Evolutionary conservation across 2,329 filamentous ascomycete genomes (phyloP).

Genomic region (Cordyceps fumosorosea): DNA sequence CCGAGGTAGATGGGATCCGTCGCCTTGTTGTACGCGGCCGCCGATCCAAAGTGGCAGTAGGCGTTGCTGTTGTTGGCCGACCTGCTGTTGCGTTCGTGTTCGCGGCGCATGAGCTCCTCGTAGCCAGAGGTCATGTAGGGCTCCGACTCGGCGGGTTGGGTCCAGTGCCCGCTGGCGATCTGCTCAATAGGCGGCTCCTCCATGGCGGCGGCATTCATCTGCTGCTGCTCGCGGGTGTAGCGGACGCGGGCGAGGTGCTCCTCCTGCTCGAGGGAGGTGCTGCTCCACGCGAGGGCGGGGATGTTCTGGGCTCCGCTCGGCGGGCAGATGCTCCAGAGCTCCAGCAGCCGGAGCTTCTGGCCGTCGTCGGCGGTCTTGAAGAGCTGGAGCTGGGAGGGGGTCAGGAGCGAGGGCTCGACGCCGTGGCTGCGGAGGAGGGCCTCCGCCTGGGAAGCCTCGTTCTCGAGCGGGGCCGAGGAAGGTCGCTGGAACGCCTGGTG

Average conservation of each 20-base stretch:
- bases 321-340: constrained; percentile 80
- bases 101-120: constrained; percentile 58
- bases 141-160: constrained; percentile 49
- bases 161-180: constrained; percentile 47
- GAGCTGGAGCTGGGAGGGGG: constrained; percentile 67
- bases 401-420: constrained; percentile 63
- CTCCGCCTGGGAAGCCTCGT: constrained; percentile 45
- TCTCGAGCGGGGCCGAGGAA: constrained; percentile 45
- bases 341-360: constrained; percentile 68
- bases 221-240: constrained; percentile 43
- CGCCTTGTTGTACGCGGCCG: constrained; percentile 45
- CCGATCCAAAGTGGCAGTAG: constrained; percentile 38
- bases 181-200: constrained; percentile 47
- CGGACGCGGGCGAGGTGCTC: constrained; percentile 53
- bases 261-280: constrained; percentile 50
- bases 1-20: constrained; percentile 64
- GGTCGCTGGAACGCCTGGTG: constrained; percentile 35
- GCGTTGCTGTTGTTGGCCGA: constrained; percentile 28
- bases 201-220: constrained; percentile 40
- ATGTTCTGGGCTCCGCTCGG: constrained; percentile 53
- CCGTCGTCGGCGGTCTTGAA: constrained; percentile 68
- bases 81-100: constrained; percentile 45
- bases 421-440: constrained; percentile 57
- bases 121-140: constrained; percentile 85
- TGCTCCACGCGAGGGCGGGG: constrained; percentile 45